Evolutionary conservation across 176 grass and related monocot genomes (phyloP), one percentile per base, ranked within the genome.

Genomic region (Oryza brachyantha): DNA sequence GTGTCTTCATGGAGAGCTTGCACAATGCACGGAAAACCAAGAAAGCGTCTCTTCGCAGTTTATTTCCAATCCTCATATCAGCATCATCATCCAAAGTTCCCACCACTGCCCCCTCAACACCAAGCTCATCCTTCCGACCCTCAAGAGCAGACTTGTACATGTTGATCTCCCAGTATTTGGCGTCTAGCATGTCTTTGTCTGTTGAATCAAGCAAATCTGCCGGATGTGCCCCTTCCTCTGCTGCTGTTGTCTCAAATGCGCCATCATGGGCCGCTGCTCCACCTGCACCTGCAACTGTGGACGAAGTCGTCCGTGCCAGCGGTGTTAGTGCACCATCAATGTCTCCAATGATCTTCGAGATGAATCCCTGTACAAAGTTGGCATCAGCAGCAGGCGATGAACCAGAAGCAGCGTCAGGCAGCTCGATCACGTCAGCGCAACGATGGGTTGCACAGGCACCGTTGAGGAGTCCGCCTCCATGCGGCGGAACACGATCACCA

Each of bases 1-100:
- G 96, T 68, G 92, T 95, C 81, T 99, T 99, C 92, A 99, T 99
- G 2, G 96, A 99, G 84, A 99, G 92, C 84, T 99, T 99, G 79
- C 96, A 99, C 68, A 99, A 70, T 29, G 96, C 92, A 13, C 92
- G 90, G 80, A 99, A 99, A 68, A 99, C 92, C 80, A 99, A 72
- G 77, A 99, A 99, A 45, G 92, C 96, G 71, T 99, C 96, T 63
- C 96, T 85, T 59, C 90, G 85, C 70, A 99, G 67, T 50, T 99
- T 99, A 83, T 99, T 99, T 25, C 96, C 92, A 62, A 99, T 95
- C 84, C 88, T 87, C 38, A 99, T 84, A 78, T 99, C 96, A 55
- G 86, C 73, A 80, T 99, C 96, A 40, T 93, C 96, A 8, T 95
- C 96, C 80, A 89, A 76, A 37, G 85, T 86, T 28, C 78, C 92